Evolutionary conservation across 345 rosid genomes (phyloP), one percentile per base, ranked within the genome.

Genomic region (Cochlearia excelsa): DNA sequence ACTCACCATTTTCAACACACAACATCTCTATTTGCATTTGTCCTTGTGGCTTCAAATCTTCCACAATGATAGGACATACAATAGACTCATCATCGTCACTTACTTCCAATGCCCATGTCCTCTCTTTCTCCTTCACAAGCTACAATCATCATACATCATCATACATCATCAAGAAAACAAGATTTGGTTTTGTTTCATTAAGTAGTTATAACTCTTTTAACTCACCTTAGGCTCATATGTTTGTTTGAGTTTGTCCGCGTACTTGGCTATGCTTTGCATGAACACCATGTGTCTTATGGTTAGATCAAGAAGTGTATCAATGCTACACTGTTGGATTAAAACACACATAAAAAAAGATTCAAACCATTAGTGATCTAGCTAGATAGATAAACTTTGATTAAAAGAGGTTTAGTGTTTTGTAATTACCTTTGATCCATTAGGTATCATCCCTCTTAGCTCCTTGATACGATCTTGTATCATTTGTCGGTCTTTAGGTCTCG

Each of bases 401-500:
- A 16, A 33, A 33, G 35, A 33, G 3, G 35, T 33, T 5, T 2
- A 33, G 7, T 37, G 33, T 37, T 59, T n/a, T 58, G 60, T 16
- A 16, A 16, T 51, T 81, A 92, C 98, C 94, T 89, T 93, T 38
- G 74, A 75, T 46, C 92, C 87, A 68, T 83, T 84, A 40, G 99
- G 99, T 51, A 93, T 75, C 73, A 93, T 78, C 61, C 79, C 90
- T 71, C 86, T 80, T 75, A 93, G 71, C 80, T 93, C 99, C 67
- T 81, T 84, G 69, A 89, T 78, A 11, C 88, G 95, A 48, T 93
- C 99, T 78, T 89, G 95, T 72, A 93, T 87, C 85, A 79, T 83
- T 67, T 93, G 97, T 43, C 97, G 94, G 54, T 93, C 99, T 74
- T 87, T 89, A 9, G 99, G 97, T 82, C 97, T 87, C 26, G 97